Base-by-base conservation (phyloP, 176 grass and related monocot species). In the Dactylis glomerata region DNA sequence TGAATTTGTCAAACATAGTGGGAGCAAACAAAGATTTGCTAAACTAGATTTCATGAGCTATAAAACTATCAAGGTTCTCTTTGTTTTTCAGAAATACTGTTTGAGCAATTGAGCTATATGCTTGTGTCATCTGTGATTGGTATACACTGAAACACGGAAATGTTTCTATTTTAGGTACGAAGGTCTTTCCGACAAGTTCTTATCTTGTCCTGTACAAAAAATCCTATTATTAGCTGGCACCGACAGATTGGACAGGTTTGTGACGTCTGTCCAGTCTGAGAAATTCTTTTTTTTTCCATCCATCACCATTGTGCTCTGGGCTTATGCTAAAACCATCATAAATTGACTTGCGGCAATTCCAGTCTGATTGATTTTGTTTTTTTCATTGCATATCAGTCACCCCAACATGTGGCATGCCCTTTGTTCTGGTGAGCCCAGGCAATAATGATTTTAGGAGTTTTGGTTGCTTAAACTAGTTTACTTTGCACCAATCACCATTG, bases 161-260 rank as follows among this genome's bases (percentile, higher is more conserved):
- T 84, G 27, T 76, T 82, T 90, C 23, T 75, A 10, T 90, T 77
- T 84, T 78, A 99, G 96, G 96, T 99, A 96, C 79, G 96, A 99
- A 87, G 96, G 96, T 69, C 93, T 99, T 81, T 99, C 96, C 37
- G 96, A 99, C 41, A 96, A 84, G 87, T 99, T 99, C 78, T 87
- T 99, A 86, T 99, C 93, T 78, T 99, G 91, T 81, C 91, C 91
- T 73, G 96, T 92, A 33, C 93, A 94, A 77, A 99, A 99, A 58
- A 31, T 99, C 28, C 79, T 99, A 62, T 86, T 99, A 63, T 89
- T 99, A 89, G 96, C 93, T 91, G 96, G 96, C 76, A 94, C 93
- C 1, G 96, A 99, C 83, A 99, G 93, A 89, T 82, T 99, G 73
- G 93, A 99, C 91, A 99, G 91, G 96, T 99, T 81, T 44, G 61